phyloP scores from a whole-genome alignment of 2,329 filamentous ascomycete genomes.

The Claviceps quebecensis region DNA sequence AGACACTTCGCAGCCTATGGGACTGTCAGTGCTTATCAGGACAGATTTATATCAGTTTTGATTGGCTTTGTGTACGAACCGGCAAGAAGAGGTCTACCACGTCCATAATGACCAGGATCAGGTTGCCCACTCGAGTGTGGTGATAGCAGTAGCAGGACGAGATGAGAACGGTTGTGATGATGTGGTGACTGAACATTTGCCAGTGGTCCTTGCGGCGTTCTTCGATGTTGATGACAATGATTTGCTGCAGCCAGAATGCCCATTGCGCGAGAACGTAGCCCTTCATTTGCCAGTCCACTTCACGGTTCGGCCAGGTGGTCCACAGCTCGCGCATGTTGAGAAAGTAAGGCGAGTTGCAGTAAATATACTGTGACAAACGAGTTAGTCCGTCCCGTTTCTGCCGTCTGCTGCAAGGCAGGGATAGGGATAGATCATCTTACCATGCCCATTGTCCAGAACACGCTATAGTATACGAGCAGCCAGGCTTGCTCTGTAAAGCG shows the following conservation, averaged over 20 bases:
- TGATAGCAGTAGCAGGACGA: conserved; percentile 75
- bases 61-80: conserved; percentile 33
- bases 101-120: conserved; percentile 88
- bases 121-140: conserved; percentile 73
- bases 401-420: not conserved
- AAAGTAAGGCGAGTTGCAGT: conserved; percentile 65
- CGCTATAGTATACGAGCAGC: conserved; percentile 69
- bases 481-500: conserved; percentile 92
- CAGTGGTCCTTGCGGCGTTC: conserved; percentile 86
- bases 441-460: conserved; percentile 75
- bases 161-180: conserved; percentile 74
- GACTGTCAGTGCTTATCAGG: not conserved
- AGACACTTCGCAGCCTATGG: conserved; percentile 74
- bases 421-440: conserved; percentile 33
- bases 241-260: conserved; percentile 88
- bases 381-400: not conserved
- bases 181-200: conserved; percentile 95
- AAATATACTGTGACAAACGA: conserved; percentile 50
- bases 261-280: conserved; percentile 83
- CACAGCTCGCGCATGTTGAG: conserved; percentile 66
- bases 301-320: conserved; percentile 70
- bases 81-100: conserved; percentile 79
- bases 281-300: conserved; percentile 66
- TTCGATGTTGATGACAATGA: conserved; percentile 88
- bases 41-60: not conserved